Evolutionary conservation across 768 basidiomycete species (phyloP), one percentile per base, ranked within the genome.

Genomic region (Piloderma croceum): DNA sequence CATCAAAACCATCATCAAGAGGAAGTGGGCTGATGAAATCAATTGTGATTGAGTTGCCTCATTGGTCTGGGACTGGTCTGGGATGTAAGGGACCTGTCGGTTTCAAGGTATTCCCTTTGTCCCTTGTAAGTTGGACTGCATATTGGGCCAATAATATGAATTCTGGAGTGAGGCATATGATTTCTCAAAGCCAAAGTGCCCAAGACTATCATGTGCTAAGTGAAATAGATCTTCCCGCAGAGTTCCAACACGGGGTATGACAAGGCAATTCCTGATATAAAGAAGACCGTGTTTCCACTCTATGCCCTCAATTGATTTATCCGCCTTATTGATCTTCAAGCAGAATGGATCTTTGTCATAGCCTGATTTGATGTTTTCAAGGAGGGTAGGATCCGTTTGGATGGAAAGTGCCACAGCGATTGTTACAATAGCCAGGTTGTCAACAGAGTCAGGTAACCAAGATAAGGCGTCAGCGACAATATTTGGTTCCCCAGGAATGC

Each of bases 171-270:
- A 4, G 1, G 31, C 51, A 37, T 63, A 64, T 0, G 51, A 43
- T 42, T 70, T 64, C 11, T 54, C 41, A n/a, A 54, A 52, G 0
- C 67, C 57, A 37, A 70, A 63, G 46, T 67, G 61, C 0, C 62
- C 61, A 0, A 59, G 37, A 0, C 38, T 24, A 38, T 65, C 53
- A 36, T 65, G 65, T 0, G 56, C 58, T 2, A 62, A 35, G 1
- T 46, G 48, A 38, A 58, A 66, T 0, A 63, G 23, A 1, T 4
- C 25, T 34, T 55, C 48, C n/a, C n/a, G n/a, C n/a, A n/a, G n/a
- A n/a, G n/a, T n/a, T n/a, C n/a, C n/a, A n/a, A n/a, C n/a, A n/a
- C n/a, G n/a, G n/a, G n/a, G n/a, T n/a, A n/a, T 49, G 7, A 62
- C 41, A 0, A 58, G 39, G 0, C 52, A 37, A 13, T 52, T 34